Percentiles rank a stretch among this genome's conserved stretches.
Conservation (phyloP, 768 basidiomycete species). For the Pulveroboletus ravenelii region DNA sequence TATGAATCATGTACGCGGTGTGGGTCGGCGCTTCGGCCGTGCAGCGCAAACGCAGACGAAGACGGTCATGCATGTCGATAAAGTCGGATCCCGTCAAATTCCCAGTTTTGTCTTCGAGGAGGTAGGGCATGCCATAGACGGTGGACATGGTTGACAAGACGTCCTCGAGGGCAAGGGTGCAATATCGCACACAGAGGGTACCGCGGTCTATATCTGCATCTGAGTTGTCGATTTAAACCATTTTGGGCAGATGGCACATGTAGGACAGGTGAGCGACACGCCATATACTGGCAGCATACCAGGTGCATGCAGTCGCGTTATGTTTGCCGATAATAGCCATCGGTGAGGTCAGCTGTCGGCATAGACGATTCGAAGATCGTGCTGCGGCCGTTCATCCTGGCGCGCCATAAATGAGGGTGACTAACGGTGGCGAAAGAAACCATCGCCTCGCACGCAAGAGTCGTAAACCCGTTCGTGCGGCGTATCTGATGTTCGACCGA, state of each 20-base stretch:
- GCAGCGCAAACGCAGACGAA: slow-evolving; percentile 46
- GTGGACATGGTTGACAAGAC: slow-evolving; percentile 26
- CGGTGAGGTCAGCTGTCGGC: slow-evolving; percentile 12
- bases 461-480: slow-evolving; percentile 11
- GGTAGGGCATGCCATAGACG: slow-evolving; percentile 52
- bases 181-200: neutral
- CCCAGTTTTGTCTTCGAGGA: slow-evolving; percentile 63
- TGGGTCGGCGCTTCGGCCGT: slow-evolving; percentile 40
- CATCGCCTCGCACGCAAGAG: slow-evolving; percentile 13
- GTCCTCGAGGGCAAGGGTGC: neutral
- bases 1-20: slow-evolving; percentile 51
- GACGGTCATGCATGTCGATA: slow-evolving; percentile 58
- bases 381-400: slow-evolving; percentile 16
- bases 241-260: slow-evolving; percentile 22
- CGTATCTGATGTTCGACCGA: slow-evolving; percentile 7
- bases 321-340: slow-evolving; percentile 20
- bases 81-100: slow-evolving; percentile 51
- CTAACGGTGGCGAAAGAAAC: slow-evolving; percentile 16
- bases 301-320: slow-evolving; percentile 12
- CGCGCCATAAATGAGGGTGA: slow-evolving; percentile 11
- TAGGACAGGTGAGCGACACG: slow-evolving; percentile 15
- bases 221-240: slow-evolving; percentile 9
- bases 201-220: slow-evolving; percentile 24
- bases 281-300: slow-evolving; percentile 11
- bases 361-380: slow-evolving; percentile 10